Evolutionary conservation across 2,329 filamentous ascomycete species (phyloP).

Genomic region (Teratosphaeriaceae sp.): DNA sequence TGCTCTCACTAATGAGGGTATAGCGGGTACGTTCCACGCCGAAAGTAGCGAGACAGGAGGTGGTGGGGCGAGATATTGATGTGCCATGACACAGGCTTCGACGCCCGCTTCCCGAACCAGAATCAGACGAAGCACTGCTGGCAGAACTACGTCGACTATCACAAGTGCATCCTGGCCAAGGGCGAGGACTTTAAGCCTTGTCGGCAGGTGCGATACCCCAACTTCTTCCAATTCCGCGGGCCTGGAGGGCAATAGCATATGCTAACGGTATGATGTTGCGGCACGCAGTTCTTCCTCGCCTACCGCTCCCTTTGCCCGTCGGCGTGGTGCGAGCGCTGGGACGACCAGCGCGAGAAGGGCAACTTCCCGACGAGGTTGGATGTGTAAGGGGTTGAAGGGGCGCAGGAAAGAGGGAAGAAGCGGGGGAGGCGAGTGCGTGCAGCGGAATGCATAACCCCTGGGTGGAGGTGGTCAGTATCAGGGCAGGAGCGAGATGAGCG

Average conservation of each 20-base stretch:
- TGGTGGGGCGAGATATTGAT: not conserved
- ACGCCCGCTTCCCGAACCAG: conserved; percentile 97
- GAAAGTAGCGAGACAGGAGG: not conserved
- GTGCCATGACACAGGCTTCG: conserved; percentile 72
- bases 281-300: conserved; percentile 77
- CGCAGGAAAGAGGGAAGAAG: conserved; percentile 1
- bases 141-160: conserved; percentile 99
- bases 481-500: too few species aligned
- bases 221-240: too few species aligned
- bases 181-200: conserved; percentile 97
- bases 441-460: too few species aligned
- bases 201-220: conserved; percentile 64
- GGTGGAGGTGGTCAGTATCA: too few species aligned
- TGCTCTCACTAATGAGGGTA: conserved; percentile 18
- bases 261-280: not conserved
- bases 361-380: conserved; percentile 50
- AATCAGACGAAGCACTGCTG: conserved; percentile 99
- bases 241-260: too few species aligned
- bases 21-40: conserved; percentile 27
- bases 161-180: conserved; percentile 99
- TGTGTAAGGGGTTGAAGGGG: conserved; percentile 36
- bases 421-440: too few species aligned
- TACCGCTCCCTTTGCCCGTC: conserved; percentile 97
- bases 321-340: conserved; percentile 90
- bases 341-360: conserved; percentile 74